Conservation (phyloP, 106 monocot genomes). For the Triglochin maritima region DNA sequence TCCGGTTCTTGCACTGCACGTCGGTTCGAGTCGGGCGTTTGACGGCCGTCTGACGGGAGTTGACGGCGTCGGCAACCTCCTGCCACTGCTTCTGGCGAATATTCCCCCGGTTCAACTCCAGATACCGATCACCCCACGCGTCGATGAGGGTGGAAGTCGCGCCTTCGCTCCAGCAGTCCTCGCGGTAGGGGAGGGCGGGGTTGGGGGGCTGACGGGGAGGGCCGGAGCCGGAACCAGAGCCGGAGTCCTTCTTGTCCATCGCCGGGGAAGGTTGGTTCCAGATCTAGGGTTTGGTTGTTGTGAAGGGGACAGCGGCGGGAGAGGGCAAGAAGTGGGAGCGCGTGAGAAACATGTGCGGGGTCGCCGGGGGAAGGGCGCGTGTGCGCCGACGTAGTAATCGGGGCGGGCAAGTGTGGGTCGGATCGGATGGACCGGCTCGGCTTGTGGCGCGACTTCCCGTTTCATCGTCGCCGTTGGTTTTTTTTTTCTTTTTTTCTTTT, state of each 20-base stretch:
- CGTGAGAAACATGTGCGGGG: too few relatives aligned
- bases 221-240: slow-evolving; percentile 40
- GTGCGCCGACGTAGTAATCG: neutral
- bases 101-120: slow-evolving; percentile 78
- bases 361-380: neutral
- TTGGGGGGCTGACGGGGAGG: slow-evolving; percentile 9
- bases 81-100: slow-evolving; percentile 92
- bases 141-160: slow-evolving; percentile 71
- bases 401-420: neutral
- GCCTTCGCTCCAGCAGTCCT: slow-evolving; percentile 97
- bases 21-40: slow-evolving; percentile 61
- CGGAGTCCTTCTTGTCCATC: slow-evolving; percentile 14
- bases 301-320: neutral
- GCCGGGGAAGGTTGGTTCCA: neutral
- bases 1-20: slow-evolving; percentile 85
- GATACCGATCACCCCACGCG: slow-evolving; percentile 76
- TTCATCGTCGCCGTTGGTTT: slow-evolving; percentile 26
- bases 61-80: slow-evolving; percentile 90
- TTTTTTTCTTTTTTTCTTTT: too few relatives aligned
- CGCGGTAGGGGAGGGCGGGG: slow-evolving; percentile 19
- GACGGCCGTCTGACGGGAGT: slow-evolving; percentile 44
- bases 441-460: neutral
- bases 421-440: neutral
- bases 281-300: slow-evolving; percentile 57
- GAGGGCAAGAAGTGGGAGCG: too few relatives aligned